Evolutionary conservation across 2,329 filamentous ascomycete genomes (phyloP).

Genomic region (Fusarium sp.): DNA sequence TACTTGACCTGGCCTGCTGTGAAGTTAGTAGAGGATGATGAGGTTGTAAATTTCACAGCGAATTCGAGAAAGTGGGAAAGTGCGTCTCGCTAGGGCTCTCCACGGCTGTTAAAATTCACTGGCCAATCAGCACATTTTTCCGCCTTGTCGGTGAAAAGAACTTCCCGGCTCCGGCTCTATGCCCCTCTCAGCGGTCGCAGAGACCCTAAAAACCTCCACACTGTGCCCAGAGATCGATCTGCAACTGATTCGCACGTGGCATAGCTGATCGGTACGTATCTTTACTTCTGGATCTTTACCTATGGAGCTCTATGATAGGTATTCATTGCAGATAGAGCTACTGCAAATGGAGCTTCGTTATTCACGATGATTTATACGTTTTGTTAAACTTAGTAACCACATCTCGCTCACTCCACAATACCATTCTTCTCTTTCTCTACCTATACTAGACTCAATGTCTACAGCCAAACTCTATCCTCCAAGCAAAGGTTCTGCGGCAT

Average conservation of each 20-base stretch:
- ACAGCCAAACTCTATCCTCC: conserved; percentile 57
- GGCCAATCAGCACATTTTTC: conserved; percentile 50
- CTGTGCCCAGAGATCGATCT: not conserved
- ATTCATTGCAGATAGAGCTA: not conserved
- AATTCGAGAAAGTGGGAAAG: conserved; percentile 52
- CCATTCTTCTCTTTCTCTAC: not conserved
- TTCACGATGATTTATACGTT: not conserved
- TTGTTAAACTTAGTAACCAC: not conserved
- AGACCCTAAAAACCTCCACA: conserved; percentile 19
- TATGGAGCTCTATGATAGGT: not conserved
- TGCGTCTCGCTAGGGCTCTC: conserved; percentile 58
- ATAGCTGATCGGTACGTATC: conserved; percentile 16
- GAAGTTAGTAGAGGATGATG: conserved; percentile 53
- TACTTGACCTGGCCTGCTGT: conserved; percentile 57
- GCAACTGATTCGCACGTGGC: not conserved
- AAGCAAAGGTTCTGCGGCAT: conserved; percentile 40
- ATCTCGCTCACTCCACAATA: not conserved
- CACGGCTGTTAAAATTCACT: conserved; percentile 27
- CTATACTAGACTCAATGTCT: conserved; percentile 46
- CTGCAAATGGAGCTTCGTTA: not conserved
- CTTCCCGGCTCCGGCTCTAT: conserved; percentile 5
- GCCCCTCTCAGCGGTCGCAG: not conserved
- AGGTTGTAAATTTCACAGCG: conserved; percentile 50
- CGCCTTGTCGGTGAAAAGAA: conserved; percentile 39
- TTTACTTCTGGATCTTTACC: not conserved